Evolutionary conservation across 1,284 basidiomycete genomes (phyloP), one percentile per base, ranked within the genome.

Genomic region (Ustilago bromivora): DNA sequence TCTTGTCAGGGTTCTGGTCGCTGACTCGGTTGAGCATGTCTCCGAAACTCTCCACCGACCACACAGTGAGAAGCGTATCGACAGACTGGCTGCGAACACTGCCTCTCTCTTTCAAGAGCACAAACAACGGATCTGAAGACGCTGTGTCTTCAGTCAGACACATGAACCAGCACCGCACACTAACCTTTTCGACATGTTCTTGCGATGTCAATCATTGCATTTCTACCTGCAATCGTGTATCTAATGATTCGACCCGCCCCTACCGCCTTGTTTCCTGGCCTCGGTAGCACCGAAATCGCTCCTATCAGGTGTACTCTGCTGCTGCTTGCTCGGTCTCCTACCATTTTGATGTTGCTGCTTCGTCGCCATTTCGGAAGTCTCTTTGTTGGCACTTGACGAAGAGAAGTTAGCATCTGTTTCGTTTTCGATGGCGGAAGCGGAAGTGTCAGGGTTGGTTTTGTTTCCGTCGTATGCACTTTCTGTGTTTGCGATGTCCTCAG

Each of bases 401-500:
- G 19, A 6, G 8, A 77, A 66, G 55, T 77, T 53, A 40, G 63
- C 64, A 4, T 57, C 17, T 35, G 66, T 72, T 32, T 77, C 70
- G 31, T 19, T 0, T 35, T 72, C 59, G 54, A 77, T 77, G n/a
- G 61, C 10, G 9, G 10, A 11, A 15, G 75, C 52, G 0, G 75
- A 62, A 1, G 51, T 7, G 34, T 66, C 9, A 0, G 70, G 75
- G 54, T 51, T 52, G 19, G 75, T 43, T 15, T 31, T 46, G 10
- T 38, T 23, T 11, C 70, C 66, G 49, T 69, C 66, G 61, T 77
- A 77, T 3, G 75, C 75, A 36, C 59, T 47, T 10, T 56, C 1
- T 32, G 40, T 63, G 66, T 77, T 53, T 19, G 75, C 75, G 23
- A 77, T 77, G 5, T 77, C 60, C 47, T 77, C 75, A 4, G 75